Evolutionary conservation across 176 grass and related monocot genomes (phyloP).

Genomic region (Carex myosuroides): DNA sequence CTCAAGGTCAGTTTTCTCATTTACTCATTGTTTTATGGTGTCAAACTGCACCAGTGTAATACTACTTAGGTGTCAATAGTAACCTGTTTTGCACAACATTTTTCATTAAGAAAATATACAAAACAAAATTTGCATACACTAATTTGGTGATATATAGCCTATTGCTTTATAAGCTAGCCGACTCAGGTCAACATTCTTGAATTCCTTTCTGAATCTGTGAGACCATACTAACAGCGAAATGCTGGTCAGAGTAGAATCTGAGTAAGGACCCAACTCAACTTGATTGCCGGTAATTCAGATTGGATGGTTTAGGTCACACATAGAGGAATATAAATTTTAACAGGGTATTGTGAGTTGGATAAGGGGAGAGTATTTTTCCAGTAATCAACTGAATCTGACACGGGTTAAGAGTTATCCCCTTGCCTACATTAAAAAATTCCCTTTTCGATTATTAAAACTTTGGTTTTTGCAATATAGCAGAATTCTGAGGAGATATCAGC

Average conservation of each 20-base stretch:
- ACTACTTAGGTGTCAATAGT: not conserved
- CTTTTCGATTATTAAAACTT: constrained; percentile 13
- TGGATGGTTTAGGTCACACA: not conserved
- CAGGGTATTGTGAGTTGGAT: not conserved
- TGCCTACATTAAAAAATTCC: not conserved
- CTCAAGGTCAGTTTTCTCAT: not conserved
- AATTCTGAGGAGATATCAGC: constrained; percentile 31
- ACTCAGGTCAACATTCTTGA: not conserved
- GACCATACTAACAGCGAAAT: not conserved
- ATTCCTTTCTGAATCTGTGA: not conserved
- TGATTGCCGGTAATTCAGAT: not conserved
- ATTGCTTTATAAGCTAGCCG: not conserved
- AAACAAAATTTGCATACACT: not conserved
- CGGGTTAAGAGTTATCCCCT: not conserved
- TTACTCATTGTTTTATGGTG: not conserved
- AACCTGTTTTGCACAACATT: not conserved
- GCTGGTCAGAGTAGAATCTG: not conserved
- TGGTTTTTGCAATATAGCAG: constrained; percentile 23
- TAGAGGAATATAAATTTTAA: not conserved
- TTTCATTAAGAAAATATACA: not conserved
- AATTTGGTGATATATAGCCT: not conserved
- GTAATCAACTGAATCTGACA: not conserved
- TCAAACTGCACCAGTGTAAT: not conserved
- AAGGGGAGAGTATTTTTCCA: not conserved
- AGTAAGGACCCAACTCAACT: not conserved